Evolutionary conservation across 768 basidiomycete species (phyloP), one percentile per base, ranked within the genome.

Genomic region (Hemileccinum rubropunctum): DNA sequence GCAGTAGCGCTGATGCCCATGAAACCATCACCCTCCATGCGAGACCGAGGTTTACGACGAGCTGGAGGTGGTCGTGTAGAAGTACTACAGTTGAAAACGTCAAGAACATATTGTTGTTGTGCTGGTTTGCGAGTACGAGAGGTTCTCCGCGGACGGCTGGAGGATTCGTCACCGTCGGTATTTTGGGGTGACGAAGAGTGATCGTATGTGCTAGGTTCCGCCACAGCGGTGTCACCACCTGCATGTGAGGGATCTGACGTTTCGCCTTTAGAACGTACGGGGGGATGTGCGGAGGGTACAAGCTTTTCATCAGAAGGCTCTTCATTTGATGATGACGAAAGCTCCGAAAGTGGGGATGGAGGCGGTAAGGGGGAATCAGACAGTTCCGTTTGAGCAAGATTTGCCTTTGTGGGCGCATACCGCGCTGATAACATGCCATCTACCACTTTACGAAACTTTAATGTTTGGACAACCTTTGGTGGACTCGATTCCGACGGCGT

Each of bases 1-100:
- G 86, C 83, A 1, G 79, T 74, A 17, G 82, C 78, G 45, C 77
- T 85, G 82, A 91, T 84, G 28, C 83, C 80, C 45, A 77, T 73
- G 63, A 87, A 86, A 17, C 68, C 66, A 42, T 73, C 69, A 5
- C 71, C 71, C 32, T 75, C 69, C 14, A 60, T 55, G 17, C 68
- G 65, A 38, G 60, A 45, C 27, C 63, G 65, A 51, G 61, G 51
- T 61, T 73, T 82, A 32, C 83, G 77, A 42, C 83, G 78, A 38
- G 74, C 60, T 53, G 61, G 57, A 14, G 57, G 55, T 21, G 70
- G 58, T 35, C 68, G 70, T 15, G 66, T 60, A 3, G 61, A 49
- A 9, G 61, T 45, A 30, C 50, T 59, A 21, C 53, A 42, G 8
- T 65, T 68, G 51, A 77, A 75, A 9, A 76, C 70, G 51, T 79